phyloP scores from a whole-genome alignment of 805 yeast genomes.

The Monosporozyma aquatica region DNA sequence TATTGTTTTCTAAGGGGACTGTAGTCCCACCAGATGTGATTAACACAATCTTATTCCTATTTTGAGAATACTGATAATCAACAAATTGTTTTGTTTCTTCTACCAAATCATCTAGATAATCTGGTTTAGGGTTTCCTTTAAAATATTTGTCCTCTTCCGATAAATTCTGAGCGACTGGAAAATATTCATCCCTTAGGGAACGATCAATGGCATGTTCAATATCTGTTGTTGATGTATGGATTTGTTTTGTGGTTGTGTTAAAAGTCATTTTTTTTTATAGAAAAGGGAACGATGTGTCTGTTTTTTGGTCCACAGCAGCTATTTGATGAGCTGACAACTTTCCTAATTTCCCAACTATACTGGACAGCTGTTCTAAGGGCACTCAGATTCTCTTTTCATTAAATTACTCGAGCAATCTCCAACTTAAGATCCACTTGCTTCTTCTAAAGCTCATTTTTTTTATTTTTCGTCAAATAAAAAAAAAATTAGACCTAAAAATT shows the following conservation, averaged over 20 bases:
- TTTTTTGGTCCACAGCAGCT: no score
- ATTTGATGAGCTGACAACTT: no score
- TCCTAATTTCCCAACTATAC: no score
- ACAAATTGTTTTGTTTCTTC: slow-evolving; percentile 54
- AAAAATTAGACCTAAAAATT: no score
- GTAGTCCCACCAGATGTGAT: slow-evolving; percentile 98
- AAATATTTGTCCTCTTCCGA: slow-evolving; percentile 72
- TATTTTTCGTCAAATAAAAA: no score
- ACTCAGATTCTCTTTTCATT: no score
- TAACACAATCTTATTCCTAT: slow-evolving; percentile 52
- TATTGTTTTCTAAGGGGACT: slow-evolving; percentile 92
- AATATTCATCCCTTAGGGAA: slow-evolving; percentile 45
- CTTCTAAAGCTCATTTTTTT: no score
- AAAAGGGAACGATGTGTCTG: no score
- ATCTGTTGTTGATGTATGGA: slow-evolving; percentile 65
- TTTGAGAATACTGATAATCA: slow-evolving; percentile 37
- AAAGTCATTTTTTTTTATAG: slow-evolving; percentile 4
- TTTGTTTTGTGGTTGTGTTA: slow-evolving; percentile 12
- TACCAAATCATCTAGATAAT: slow-evolving; percentile 56
- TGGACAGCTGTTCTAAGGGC: no score
- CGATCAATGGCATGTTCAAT: slow-evolving; percentile 72
- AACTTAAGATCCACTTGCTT: no score
- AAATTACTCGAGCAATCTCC: no score
- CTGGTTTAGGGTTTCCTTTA: slow-evolving; percentile 60
- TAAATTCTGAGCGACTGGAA: slow-evolving; percentile 60